These are phyloP conservation scores for Cytospora chrysosperma DNA, from an alignment of 2,329 filamentous ascomycete genomes.

Conservation along the genomic window DNA sequence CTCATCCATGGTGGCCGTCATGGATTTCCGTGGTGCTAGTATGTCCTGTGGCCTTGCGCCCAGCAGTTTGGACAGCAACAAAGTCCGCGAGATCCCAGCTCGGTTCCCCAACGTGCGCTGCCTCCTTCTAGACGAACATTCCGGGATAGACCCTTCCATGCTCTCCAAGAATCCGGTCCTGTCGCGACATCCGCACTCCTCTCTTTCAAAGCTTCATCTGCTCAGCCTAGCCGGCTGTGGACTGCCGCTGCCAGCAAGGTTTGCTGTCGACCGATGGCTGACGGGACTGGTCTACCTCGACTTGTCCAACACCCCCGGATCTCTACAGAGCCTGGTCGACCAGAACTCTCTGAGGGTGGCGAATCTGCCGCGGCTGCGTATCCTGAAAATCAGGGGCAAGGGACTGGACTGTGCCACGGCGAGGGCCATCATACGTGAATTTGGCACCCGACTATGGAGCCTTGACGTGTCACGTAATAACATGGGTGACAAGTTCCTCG, in stretches of 20 bases:
- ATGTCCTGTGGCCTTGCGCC: background rate
- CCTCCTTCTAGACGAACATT: slow-evolving; percentile 49
- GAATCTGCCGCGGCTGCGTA: slow-evolving; percentile 46
- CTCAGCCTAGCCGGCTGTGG: slow-evolving; percentile 47
- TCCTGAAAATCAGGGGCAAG: slow-evolving; percentile 51
- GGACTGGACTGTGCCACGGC: slow-evolving; percentile 45
- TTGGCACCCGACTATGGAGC: slow-evolving; percentile 51
- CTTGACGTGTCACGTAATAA: slow-evolving; percentile 54
- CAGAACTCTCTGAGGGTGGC: slow-evolving; percentile 34
- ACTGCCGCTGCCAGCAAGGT: slow-evolving; percentile 39
- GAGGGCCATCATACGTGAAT: slow-evolving; percentile 35
- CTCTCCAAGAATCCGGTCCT: slow-evolving; percentile 27
- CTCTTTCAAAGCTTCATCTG: slow-evolving; percentile 35
- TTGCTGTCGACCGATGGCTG: slow-evolving; percentile 41
- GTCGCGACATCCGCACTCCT: slow-evolving; percentile 23
- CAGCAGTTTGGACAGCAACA: slow-evolving; percentile 27
- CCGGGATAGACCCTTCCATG: slow-evolving; percentile 43
- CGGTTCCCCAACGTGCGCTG: slow-evolving; percentile 46
- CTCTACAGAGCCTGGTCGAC: slow-evolving; percentile 37
- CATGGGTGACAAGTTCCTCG: slow-evolving; percentile 46
- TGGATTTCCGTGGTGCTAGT: slow-evolving; percentile 44
- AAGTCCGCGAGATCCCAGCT: slow-evolving; percentile 39
- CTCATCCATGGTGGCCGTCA: slow-evolving; percentile 43
- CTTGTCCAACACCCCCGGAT: slow-evolving; percentile 49
- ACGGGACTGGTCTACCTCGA: slow-evolving; percentile 51